Evolutionary conservation across 495 filamentous ascomycete genomes (phyloP), one percentile per base, ranked within the genome.

Genomic region (Penicillium cosmopolitanum): DNA sequence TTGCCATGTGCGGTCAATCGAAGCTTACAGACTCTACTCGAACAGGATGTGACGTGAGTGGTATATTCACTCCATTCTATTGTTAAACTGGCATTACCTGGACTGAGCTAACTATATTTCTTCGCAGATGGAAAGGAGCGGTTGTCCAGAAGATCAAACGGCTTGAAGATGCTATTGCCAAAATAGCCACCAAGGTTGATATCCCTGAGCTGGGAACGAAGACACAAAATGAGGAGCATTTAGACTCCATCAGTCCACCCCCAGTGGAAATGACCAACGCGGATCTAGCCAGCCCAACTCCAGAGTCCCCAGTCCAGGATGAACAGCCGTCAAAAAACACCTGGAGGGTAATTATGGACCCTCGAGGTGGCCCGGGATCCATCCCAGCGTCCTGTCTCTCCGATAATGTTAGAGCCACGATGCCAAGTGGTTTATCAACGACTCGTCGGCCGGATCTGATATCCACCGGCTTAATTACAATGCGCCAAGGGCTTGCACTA

Each of bases 21-120:
- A 23, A 75, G 73, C 61, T 33, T 77, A 33, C 71, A 77, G 36
- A 75, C 73, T 50, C 42, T 77, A 11, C 56, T 77, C 25, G 74
- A 77, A 42, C 64, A 69, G 25, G 73, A 74, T 63, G 59, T 63
- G 56, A 65, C 64, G 73, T 75, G 57, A 55, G 70, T 50, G 4
- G 5, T 13, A 9, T 40, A 13, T 40, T 40, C 15, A 12, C 2
- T 40, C 36, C 4, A 3, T 43, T 40, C 12, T 23, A 13, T 3
- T 47, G 11, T 21, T 23, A 4, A 3, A 23, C 3, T 23, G 3
- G 3, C 3, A 23, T 4, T 23, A 23, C 23, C 18, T 13, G 40
- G 3, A 34, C 1, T 18, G 11, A 9, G 5, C 28, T 44, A 18
- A 21, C 52, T 44, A 21, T 28, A 21, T 38, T 31, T 53, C 0